Evolutionary conservation across 495 filamentous ascomycete species (phyloP), one percentile per base, ranked within the genome.

Genomic region (Tuber brumale): DNA sequence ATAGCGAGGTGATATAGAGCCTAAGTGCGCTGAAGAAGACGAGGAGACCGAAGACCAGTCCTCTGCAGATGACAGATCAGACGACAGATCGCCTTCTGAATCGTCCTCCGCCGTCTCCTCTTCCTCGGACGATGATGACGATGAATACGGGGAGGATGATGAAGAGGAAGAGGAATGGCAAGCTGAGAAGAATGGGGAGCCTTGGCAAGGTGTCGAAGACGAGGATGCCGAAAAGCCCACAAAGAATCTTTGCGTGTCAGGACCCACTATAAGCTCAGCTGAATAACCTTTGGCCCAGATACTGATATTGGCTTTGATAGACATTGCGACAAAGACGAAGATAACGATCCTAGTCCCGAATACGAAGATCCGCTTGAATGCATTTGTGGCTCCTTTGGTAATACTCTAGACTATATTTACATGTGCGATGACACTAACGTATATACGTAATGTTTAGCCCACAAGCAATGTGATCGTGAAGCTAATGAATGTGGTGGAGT

Each of bases 401-500:
- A 84, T 93, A 91, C 10, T 42, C 71, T 78, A 77, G 78, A 73
- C 42, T 43, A 75, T 74, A 75, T 83, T 75, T 79, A 80, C 80
- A 83, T 75, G 72, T 77, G 69, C 76, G 81, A 73, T 73, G 75
- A 83, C 10, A 42, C 72, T 57, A 70, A 73, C 72, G 73, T 80
- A 82, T 76, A 80, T 72, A 77, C 80, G 81, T 71, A 69, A 72
- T 69, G 35, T 85, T 84, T 85, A 94, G 95, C 95, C 75, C 95
- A 98, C 87, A 90, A 92, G 81, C 92, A 97, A 89, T 98, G 95
- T 85, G 95, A 94, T 76, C 91, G 93, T 78, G 89, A 91, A 82
- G 90, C 90, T 80, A 90, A 90, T 46, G 77, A 82, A n/a, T 70
- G 21, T 46, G 81, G 81, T 73, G 91, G 92, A 66, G 86, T 96